Percentiles rank a stretch among this genome's conserved stretches.
Evolutionary conservation across 176 grass and related monocot species (phyloP).

Genomic region (Ampelocalamus luodianensis): DNA sequence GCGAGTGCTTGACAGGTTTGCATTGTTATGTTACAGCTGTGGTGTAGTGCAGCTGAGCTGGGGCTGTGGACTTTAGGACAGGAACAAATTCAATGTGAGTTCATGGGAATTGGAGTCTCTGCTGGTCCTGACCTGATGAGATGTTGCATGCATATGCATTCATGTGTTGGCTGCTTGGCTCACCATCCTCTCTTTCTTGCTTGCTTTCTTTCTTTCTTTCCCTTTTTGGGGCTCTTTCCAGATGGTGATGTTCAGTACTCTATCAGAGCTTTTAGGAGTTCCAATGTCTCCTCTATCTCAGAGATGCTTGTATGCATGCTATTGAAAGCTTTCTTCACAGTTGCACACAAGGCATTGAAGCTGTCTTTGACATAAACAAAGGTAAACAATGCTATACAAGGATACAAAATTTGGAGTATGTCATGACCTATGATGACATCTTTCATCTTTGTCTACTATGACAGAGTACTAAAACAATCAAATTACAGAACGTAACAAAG

Average conservation of each 20-base stretch:
- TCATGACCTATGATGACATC: background rate
- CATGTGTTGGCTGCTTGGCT: background rate
- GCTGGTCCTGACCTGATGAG: background rate
- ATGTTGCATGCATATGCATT: slow-evolving; percentile 22
- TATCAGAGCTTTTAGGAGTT: slow-evolving; percentile 8
- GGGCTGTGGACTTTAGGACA: background rate
- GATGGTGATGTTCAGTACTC: background rate
- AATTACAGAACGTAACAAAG: background rate
- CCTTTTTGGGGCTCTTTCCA: background rate
- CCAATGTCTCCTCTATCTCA: background rate
- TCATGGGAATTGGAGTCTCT: background rate
- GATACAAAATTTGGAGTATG: background rate
- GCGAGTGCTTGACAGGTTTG: background rate
- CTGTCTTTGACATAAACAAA: background rate
- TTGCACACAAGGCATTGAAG: background rate
- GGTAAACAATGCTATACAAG: background rate
- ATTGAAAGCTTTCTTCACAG: background rate
- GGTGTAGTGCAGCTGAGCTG: background rate
- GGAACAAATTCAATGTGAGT: background rate
- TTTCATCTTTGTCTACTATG: background rate
- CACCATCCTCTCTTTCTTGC: background rate
- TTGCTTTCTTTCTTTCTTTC: background rate
- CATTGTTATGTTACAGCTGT: background rate
- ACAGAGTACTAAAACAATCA: background rate
- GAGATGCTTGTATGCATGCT: background rate